Evolutionary conservation across 768 basidiomycete genomes (phyloP), one percentile per base, ranked within the genome.

Genomic region (Serendipita vermifera): DNA sequence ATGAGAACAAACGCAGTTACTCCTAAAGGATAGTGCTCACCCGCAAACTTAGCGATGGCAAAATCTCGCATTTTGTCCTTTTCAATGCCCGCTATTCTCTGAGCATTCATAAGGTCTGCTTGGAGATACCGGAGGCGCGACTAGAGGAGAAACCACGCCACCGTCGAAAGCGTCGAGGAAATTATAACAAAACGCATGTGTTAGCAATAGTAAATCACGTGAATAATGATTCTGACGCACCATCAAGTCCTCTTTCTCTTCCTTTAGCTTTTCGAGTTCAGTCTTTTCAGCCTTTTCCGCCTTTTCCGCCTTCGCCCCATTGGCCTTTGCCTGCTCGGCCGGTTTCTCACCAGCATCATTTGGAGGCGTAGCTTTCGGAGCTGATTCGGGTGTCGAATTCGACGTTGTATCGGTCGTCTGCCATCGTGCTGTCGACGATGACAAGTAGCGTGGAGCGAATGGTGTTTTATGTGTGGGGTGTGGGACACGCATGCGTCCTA

Each of bases 61-160:
- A 85, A 97, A 69, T 96, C 90, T 58, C 83, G 81, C 31, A 90
- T 87, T 68, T 92, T 88, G 65, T 87, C 82, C 73, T 87, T 90
- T 72, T 98, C 96, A 59, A 86, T 79, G 27, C 83, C 83, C 55
- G 91, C 78, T 64, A 92, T 90, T 56, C 92, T 86, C 66, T 93
- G 91, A 39, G 96, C 76, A 69, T 98, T 99, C 39, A 94, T 72
- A 70, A 91, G 92, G 72, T 99, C 96, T 63, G 96, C 96, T 66
- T 92, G 85, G 57, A 88, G 75, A 67, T 97, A 96, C 43, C 86
- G 83, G 63, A 96, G 75, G 60, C 91, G 87, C 67, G 82, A 77
- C 94, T 96, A 68, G 17, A 35, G 6, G 60, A 57, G 9, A 54
- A n/a, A 39, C 15, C 17, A 20, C n/a, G n/a, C n/a, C n/a, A n/a